Percentiles rank a stretch among this genome's conserved stretches.
Evolutionary conservation across 257 asterid species (phyloP).

Genomic region (Solanum medicagineum): DNA sequence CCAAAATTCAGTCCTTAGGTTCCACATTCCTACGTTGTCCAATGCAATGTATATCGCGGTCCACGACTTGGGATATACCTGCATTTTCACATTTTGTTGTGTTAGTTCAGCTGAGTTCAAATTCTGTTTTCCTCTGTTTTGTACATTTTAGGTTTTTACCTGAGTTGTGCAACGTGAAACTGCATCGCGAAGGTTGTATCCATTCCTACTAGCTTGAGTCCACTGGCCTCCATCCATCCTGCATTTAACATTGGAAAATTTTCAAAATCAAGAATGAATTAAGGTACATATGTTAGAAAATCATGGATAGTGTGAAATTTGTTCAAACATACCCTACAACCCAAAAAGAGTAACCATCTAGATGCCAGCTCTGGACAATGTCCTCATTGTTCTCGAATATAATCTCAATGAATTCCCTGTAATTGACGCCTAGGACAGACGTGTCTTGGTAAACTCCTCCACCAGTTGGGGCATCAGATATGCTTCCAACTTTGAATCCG

Average conservation of each 20-base stretch:
- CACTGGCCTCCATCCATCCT: conserved; percentile 97
- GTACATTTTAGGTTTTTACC: conserved; percentile 15
- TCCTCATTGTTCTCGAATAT: conserved; percentile 61
- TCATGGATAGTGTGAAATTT: neutral
- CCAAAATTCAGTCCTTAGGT: conserved; percentile 71
- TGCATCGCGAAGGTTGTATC: conserved; percentile 82
- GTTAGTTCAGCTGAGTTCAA: neutral
- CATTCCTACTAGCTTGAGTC: conserved; percentile 39
- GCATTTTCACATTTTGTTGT: neutral
- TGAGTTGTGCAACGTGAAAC: conserved; percentile 74
- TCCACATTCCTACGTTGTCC: conserved; percentile 79
- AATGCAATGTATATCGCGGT: conserved; percentile 45
- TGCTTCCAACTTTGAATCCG: conserved; percentile 13
- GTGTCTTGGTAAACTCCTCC: conserved; percentile 81
- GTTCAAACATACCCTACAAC: conserved; percentile 69
- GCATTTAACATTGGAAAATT: neutral
- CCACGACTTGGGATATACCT: conserved; percentile 76
- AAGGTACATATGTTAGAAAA: neutral
- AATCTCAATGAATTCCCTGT: conserved; percentile 61
- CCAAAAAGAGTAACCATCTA: conserved; percentile 69
- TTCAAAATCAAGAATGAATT: neutral
- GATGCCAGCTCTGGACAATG: conserved; percentile 76
- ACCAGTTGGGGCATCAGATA: conserved; percentile 42
- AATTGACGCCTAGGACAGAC: conserved; percentile 57
- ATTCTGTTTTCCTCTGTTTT: neutral